Conservation (phyloP, 1,284 basidiomycete genomes). For the Ustilago nuda region DNA sequence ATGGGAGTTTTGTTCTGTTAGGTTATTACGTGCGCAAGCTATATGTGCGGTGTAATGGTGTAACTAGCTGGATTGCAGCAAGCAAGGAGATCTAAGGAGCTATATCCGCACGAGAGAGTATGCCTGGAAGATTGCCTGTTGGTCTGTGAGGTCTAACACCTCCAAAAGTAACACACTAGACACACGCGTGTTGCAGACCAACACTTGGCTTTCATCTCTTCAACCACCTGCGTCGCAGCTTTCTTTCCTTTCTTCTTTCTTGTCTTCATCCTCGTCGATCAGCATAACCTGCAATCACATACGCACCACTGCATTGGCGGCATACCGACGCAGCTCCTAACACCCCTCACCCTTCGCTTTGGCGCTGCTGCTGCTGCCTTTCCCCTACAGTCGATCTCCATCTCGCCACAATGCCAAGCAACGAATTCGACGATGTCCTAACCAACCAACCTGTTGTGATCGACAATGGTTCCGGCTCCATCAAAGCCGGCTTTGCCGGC, state of each 20-base stretch:
- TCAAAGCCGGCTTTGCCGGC: conserved; percentile 69
- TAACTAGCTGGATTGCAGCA: too few relatives aligned
- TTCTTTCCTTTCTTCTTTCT: not conserved
- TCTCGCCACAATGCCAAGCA: conserved; percentile 33
- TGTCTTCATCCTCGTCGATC: not conserved
- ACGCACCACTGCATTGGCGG: not conserved
- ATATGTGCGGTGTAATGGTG: too few relatives aligned
- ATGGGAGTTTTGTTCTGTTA: not conserved
- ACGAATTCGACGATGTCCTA: conserved; percentile 68
- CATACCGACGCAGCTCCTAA: not conserved
- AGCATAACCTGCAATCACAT: not conserved
- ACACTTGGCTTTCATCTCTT: conserved; percentile 11
- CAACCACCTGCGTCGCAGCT: not conserved
- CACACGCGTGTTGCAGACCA: conserved; percentile 11
- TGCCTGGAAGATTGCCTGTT: not conserved
- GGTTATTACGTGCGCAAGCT: too few relatives aligned
- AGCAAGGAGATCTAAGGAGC: too few relatives aligned
- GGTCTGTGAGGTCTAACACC: conserved; percentile 11
- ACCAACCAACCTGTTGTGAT: conserved; percentile 70
- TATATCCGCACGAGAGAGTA: too few relatives aligned
- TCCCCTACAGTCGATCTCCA: too few relatives aligned
- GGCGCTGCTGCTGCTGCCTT: too few relatives aligned
- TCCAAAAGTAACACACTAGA: conserved; percentile 13
- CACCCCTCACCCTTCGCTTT: not conserved
- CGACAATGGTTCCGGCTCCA: conserved; percentile 68